These are phyloP conservation scores for Boletus subluridellus DNA, from an alignment of 1,284 basidiomycete species.

Conservation along the genomic window DNA sequence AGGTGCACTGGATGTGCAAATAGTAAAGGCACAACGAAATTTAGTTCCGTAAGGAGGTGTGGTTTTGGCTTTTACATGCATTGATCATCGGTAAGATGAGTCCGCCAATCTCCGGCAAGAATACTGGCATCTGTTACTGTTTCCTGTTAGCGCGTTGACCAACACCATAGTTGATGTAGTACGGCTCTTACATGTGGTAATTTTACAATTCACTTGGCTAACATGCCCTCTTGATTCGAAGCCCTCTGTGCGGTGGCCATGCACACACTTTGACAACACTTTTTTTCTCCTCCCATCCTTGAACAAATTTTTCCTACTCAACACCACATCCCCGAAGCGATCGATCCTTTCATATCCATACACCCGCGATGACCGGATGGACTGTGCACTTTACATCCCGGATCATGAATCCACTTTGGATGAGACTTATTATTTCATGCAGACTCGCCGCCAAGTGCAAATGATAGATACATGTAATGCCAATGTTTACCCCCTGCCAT, in stretches of 20 bases:
- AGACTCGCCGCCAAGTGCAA: conserved; percentile 8
- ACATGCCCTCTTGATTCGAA: conserved; percentile 9
- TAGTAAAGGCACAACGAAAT: conserved; percentile 29
- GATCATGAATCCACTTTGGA: conserved; percentile 27
- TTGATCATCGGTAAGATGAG: conserved; percentile 33
- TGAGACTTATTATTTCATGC: conserved; percentile 12
- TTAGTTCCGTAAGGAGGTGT: conserved; percentile 33
- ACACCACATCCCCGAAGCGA: conserved; percentile 8
- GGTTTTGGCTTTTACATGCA: conserved; percentile 35
- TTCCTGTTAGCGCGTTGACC: conserved; percentile 10
- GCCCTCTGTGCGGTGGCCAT: conserved; percentile 2
- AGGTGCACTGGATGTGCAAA: conserved; percentile 15
- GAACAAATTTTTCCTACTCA: conserved; percentile 23
- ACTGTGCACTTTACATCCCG: conserved; percentile 24
- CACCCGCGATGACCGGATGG: conserved; percentile 29
- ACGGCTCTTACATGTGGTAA: conserved; percentile 21
- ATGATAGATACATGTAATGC: conserved; percentile 12
- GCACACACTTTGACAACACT: background rate
- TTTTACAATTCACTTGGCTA: conserved; percentile 4
- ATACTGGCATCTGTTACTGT: conserved; percentile 14
- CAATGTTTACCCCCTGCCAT: conserved; percentile 14
- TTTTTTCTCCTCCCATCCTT: conserved; percentile 11
- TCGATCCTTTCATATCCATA: conserved; percentile 33
- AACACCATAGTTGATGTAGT: conserved; percentile 15
- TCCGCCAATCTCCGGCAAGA: conserved; percentile 34